Evolutionary conservation across 495 filamentous ascomycete genomes (phyloP).

Genomic region (Aspergillus panamensis): DNA sequence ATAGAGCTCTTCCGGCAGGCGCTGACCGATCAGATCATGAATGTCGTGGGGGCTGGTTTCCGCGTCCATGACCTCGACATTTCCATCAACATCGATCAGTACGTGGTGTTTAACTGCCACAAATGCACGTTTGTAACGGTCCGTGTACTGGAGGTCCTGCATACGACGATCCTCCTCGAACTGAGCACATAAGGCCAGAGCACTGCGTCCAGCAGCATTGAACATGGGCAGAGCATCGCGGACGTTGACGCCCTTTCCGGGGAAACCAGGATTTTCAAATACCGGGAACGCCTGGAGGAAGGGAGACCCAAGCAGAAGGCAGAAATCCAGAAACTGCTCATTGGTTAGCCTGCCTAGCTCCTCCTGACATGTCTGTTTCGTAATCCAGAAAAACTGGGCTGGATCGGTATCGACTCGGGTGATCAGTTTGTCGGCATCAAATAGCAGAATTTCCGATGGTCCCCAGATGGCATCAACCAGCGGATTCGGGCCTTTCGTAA

Average conservation of each 20-base stretch:
- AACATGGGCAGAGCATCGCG: constrained; percentile 70
- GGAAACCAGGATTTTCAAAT: constrained; percentile 55
- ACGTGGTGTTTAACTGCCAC: constrained; percentile 86
- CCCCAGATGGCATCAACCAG: constrained; percentile 78
- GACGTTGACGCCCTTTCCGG: constrained; percentile 49
- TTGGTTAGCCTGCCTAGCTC: constrained; percentile 64
- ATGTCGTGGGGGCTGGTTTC: constrained; percentile 72
- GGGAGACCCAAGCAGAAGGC: constrained; percentile 77
- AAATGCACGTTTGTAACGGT: constrained; percentile 77
- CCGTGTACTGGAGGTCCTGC: constrained; percentile 70
- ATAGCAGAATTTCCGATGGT: constrained; percentile 82
- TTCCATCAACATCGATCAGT: constrained; percentile 69
- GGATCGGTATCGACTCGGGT: constrained; percentile 69
- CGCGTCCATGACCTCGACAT: constrained; percentile 65
- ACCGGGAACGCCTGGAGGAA: constrained; percentile 76
- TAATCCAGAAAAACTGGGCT: constrained; percentile 65
- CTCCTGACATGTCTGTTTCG: constrained; percentile 64
- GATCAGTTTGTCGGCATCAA: constrained; percentile 80
- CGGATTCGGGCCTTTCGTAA: constrained; percentile 63
- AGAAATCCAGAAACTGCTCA: constrained; percentile 75
- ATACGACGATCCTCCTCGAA: constrained; percentile 68
- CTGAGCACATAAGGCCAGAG: constrained; percentile 62
- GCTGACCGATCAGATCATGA: constrained; percentile 83
- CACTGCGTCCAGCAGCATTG: constrained; percentile 57
- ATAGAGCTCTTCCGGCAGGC: constrained; percentile 87